Conservation (phyloP, 2,329 filamentous ascomycete species). For the Colletotrichum caudatum region DNA sequence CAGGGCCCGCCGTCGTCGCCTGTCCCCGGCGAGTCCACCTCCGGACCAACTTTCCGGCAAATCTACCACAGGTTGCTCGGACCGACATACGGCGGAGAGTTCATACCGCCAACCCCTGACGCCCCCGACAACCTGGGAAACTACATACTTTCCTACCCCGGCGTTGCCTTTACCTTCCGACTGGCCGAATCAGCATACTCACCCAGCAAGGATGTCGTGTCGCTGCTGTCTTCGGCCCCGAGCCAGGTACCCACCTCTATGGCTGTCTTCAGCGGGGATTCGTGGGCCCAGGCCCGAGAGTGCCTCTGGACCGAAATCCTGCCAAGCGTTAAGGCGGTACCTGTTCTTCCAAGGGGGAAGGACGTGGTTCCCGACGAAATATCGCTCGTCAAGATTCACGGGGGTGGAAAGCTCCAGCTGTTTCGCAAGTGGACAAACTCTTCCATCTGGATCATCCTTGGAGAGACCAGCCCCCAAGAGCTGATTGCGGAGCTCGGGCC, state of each 20-base stretch:
- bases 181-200: conserved; percentile 81
- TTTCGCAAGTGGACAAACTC: conserved; percentile 76
- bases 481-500: conserved; percentile 90
- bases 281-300: conserved; percentile 86
- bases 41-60: conserved; percentile 84
- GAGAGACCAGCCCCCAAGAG: conserved; percentile 92
- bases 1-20: conserved; percentile 47
- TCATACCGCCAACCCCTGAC: conserved; percentile 72
- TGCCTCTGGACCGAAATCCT: conserved; percentile 81
- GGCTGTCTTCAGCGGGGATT: conserved; percentile 90
- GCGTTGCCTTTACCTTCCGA: conserved; percentile 92
- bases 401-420: conserved; percentile 82
- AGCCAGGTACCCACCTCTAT: conserved; percentile 84
- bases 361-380: conserved; percentile 91
- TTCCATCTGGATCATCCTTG: conserved; percentile 79
- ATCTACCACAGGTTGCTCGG: conserved; percentile 95
- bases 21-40: conserved; percentile 48
- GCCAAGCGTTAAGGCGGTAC: conserved; percentile 78
- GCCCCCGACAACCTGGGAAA: conserved; percentile 71
- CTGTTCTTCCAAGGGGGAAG: conserved; percentile 76
- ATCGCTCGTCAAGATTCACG: conserved; percentile 81
- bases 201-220: conserved; percentile 82
- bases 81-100: conserved; percentile 94
- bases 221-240: conserved; percentile 79
- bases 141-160: conserved; percentile 94